phyloP scores from a whole-genome alignment of 2,329 filamentous ascomycete species.

The Fusarium graminum region DNA sequence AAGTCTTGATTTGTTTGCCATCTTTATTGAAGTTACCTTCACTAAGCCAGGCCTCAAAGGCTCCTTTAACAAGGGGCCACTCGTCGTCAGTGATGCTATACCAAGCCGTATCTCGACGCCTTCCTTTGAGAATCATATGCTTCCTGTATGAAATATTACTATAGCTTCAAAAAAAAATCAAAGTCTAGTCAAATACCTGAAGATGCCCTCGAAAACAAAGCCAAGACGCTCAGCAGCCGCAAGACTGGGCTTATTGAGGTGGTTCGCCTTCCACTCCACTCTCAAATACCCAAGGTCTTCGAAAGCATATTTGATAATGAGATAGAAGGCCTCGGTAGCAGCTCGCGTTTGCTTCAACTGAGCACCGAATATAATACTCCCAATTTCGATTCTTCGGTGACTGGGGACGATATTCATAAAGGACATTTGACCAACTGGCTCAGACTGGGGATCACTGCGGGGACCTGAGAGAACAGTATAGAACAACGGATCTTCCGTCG shows the following conservation, averaged over 20 bases:
- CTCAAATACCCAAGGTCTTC: conserved; percentile 66
- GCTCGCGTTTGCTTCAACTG: conserved; percentile 65
- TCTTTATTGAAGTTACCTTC: conserved; percentile 67
- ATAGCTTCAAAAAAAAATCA: not conserved
- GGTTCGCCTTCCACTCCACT: conserved; percentile 75
- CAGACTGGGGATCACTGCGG: conserved; percentile 42
- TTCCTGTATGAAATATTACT: conserved; percentile 52
- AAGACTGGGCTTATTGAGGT: conserved; percentile 66
- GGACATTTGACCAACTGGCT: conserved; percentile 57
- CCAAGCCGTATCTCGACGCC: conserved; percentile 71
- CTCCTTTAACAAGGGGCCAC: conserved; percentile 63
- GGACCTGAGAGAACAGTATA: conserved; percentile 59
- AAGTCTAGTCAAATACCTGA: conserved; percentile 54
- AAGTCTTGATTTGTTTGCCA: conserved; percentile 63
- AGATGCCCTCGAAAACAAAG: conserved; percentile 70
- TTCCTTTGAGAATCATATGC: conserved; percentile 70
- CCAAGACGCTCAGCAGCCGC: conserved; percentile 69
- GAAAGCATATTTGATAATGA: conserved; percentile 67
- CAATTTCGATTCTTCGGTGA: conserved; percentile 69
- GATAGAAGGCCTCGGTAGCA: conserved; percentile 70
- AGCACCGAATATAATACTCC: conserved; percentile 65
- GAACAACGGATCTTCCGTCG: conserved; percentile 55
- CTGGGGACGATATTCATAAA: conserved; percentile 63
- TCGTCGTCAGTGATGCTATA: conserved; percentile 70
- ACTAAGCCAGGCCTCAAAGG: conserved; percentile 67